Evolutionary conservation across 176 grass and related monocot genomes (phyloP).

Genomic region (Aechmea fasciata): DNA sequence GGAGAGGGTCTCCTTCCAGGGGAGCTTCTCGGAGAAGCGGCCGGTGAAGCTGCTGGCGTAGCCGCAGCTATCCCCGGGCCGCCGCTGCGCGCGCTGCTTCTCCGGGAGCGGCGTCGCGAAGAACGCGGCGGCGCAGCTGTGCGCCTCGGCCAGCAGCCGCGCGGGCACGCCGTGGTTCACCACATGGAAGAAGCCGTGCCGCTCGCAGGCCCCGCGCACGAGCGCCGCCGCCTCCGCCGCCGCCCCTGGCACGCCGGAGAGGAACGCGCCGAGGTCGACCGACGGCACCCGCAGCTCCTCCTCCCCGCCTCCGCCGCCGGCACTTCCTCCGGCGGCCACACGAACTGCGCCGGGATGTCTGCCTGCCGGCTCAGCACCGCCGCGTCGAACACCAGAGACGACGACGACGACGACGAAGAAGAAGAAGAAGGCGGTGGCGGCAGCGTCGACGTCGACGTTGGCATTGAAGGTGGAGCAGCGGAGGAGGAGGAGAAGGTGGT

Average conservation of each 20-base stretch:
- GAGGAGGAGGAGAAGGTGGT: no score
- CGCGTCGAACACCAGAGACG: slow-evolving; percentile 53
- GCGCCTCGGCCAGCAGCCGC: slow-evolving; percentile 39
- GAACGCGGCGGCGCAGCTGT: slow-evolving; percentile 64
- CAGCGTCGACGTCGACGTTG: no score
- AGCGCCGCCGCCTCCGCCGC: slow-evolving; percentile 14
- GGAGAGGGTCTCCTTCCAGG: slow-evolving; percentile 97
- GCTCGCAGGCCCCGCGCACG: slow-evolving; percentile 45
- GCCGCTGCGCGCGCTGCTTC: slow-evolving; percentile 81
- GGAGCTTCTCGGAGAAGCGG: slow-evolving; percentile 68
- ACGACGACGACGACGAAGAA: no score
- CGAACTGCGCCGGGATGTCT: slow-evolving; percentile 69
- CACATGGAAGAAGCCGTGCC: slow-evolving; percentile 91
- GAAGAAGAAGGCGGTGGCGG: no score
- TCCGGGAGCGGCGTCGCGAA: slow-evolving; percentile 57
- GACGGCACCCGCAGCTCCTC: slow-evolving; percentile 62
- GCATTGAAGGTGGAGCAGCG: no score
- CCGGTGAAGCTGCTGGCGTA: slow-evolving; percentile 97
- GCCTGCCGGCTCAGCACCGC: slow-evolving; percentile 28
- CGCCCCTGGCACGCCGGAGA: not conserved
- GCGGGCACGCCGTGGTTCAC: slow-evolving; percentile 72
- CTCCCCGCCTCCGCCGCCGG: slow-evolving; percentile 24
- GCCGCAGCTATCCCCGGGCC: slow-evolving; percentile 56
- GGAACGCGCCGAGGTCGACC: slow-evolving; percentile 43
- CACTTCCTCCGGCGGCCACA: slow-evolving; percentile 69